Base-by-base conservation (phyloP, 2,329 filamentous ascomycete genomes). In the Sporothrix curviconia region DNA sequence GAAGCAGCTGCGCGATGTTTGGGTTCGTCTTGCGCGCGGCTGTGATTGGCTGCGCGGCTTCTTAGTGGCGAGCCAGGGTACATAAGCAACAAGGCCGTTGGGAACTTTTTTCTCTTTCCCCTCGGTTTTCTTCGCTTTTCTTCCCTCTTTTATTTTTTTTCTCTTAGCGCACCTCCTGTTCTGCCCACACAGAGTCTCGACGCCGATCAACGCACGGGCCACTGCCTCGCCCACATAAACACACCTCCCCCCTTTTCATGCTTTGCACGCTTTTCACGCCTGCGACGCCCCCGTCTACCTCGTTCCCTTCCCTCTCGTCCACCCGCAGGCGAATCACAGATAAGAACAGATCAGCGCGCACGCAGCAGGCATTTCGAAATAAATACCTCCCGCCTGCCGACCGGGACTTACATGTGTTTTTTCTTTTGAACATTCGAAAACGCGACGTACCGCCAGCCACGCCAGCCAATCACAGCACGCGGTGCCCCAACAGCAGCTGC, bases 341-440 rank as follows among this genome's bases (percentile, higher is more conserved):
- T 64, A 65, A 68, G 66, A 63, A 64, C 62, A 64, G 61, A 64
- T 64, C 65, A 68, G 57, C 57, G 60, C n/a, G 55, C 54, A 40
- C 49, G 52, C 52, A 50, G 60, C 59, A 62, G 54, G 57, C 59
- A 56, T 59, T 63, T 63, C 61, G 64, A 68, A 65, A 70, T 71
- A 71, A 71, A 71, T 71, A 71, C 68, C 66, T 64, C 64, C 65
- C 64, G 62, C 65, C 67, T 66, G 62, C 68, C 68, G 65, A 67
- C 66, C 64, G 66, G 62, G 64, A 65, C 68, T 65, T 64, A 67
- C 64, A 66, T 65, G 63, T 65, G 65, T 66, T 67, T 66, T 61
- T 67, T 61, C 56, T 63, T 65, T 62, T 64, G 62, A 64, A 65
- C 60, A 62, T 67, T 64, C n/a, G 60, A 61, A 62, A 64, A 59